Evolutionary conservation across 805 yeast genomes (phyloP).

Genomic region (Soucietia sequanensis): DNA sequence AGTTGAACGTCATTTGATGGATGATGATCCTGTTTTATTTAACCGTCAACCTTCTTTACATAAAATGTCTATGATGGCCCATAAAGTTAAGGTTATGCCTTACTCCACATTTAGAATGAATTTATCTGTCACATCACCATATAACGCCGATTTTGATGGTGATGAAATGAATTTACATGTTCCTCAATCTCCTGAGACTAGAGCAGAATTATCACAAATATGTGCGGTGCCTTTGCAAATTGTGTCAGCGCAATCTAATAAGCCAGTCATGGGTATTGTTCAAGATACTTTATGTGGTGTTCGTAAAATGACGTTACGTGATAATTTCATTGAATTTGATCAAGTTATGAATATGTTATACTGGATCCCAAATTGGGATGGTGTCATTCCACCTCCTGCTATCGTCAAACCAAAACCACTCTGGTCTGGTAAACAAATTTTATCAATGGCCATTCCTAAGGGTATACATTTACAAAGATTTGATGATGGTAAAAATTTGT

Average conservation of each 20-base stretch:
- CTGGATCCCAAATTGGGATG: constrained; percentile 99
- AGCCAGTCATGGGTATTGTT: constrained; percentile 99
- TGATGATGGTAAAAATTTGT: constrained; percentile 81
- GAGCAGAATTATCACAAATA: constrained; percentile 92
- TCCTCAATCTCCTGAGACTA: constrained; percentile 96
- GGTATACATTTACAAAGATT: constrained; percentile 94
- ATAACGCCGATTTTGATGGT: constrained; percentile 99
- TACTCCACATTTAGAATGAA: constrained; percentile 96
- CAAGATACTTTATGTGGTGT: constrained; percentile 98
- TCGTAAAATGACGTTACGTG: constrained; percentile 92
- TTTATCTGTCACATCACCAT: constrained; percentile 97
- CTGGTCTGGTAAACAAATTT: constrained; percentile 96
- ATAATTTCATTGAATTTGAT: constrained; percentile 81
- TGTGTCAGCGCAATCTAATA: constrained; percentile 97
- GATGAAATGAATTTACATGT: constrained; percentile 99
- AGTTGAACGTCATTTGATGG: constrained; percentile 97
- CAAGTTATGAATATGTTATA: constrained; percentile 95
- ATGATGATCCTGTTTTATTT: constrained; percentile 94
- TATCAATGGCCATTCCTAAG: constrained; percentile 89
- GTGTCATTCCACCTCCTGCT: constrained; percentile 94
- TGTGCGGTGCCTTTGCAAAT: constrained; percentile 98
- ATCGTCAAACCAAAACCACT: constrained; percentile 90
- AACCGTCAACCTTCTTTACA: constrained; percentile 99
- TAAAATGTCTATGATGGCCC: constrained; percentile 99
- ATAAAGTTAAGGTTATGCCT: constrained; percentile 97